Percentiles rank a stretch among this genome's conserved stretches.
Evolutionary conservation across 177 flowering plant genomes (phyloP).

Genomic region (Telopea speciosissima): DNA sequence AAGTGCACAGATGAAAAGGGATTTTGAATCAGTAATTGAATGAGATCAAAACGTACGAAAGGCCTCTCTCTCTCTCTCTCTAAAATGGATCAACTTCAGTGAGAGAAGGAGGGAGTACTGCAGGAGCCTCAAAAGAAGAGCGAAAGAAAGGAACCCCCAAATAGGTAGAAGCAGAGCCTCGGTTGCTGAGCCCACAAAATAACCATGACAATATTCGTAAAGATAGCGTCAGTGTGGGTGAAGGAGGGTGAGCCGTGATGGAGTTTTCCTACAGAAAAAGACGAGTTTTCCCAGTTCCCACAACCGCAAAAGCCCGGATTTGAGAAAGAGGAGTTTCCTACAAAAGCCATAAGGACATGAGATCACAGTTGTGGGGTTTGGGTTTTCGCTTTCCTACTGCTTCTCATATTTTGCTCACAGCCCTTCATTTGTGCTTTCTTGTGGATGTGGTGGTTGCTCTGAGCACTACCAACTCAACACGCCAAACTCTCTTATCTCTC

Average conservation of each 20-base stretch:
- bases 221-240: background rate
- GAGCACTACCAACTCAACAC: slow-evolving; percentile 21
- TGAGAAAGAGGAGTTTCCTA: background rate
- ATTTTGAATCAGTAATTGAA: slow-evolving; percentile 20
- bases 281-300: too few species aligned
- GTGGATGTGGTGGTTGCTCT: slow-evolving; percentile 8
- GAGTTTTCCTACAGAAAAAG: too few species aligned
- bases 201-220: background rate
- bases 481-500: slow-evolving; percentile 16
- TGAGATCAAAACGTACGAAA: slow-evolving; percentile 22
- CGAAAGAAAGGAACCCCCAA: slow-evolving; percentile 12
- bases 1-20: slow-evolving; percentile 5
- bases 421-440: background rate
- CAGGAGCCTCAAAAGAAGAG: slow-evolving; percentile 12
- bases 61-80: slow-evolving; percentile 7
- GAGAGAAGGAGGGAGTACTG: slow-evolving; percentile 17
- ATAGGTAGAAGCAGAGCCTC: slow-evolving; percentile 29
- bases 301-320: background rate
- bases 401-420: slow-evolving; percentile 2
- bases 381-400: slow-evolving; percentile 9
- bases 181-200: slow-evolving; percentile 31
- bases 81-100: background rate
- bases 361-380: background rate
- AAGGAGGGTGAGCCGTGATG: too few species aligned
- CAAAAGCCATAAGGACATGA: slow-evolving; percentile 3